Evolutionary conservation across 1,284 basidiomycete genomes (phyloP), one percentile per base, ranked within the genome.

Genomic region (Cryptococcus hybrid): DNA sequence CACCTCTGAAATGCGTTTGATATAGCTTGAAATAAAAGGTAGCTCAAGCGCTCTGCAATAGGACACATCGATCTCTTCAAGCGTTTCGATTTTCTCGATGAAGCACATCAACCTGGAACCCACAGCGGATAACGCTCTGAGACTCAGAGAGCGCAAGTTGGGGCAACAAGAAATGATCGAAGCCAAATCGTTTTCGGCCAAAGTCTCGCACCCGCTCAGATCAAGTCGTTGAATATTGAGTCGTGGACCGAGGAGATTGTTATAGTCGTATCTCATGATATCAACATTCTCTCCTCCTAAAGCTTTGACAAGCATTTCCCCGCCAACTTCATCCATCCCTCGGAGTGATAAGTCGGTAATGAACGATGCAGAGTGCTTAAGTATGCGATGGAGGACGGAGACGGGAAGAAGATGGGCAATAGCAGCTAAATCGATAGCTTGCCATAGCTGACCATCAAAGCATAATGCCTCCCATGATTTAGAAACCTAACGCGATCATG

Each of bases 381-480:
- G 67, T 11, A 76, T 69, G 45, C 64, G 53, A 34, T 55, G 55
- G 42, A 69, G 51, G 3, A 69, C 72, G 13, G 65, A 68, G 2
- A 72, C 69, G 18, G 74, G 71, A 53, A 79, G 50, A 46, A 61
- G 51, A 18, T 80, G 77, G 13, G 85, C 82, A 73, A 88, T 87
- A 3, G 83, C 77, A 7, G 76, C 81, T 42, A 89, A 79, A 69
- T 88, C 82, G 42, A 90, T 75, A 51, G 82, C 65, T 35, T 80
- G 71, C 92, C 93, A 96, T n/a, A 95, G 82, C 71, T 92, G 88
- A 7, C 92, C 92, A 71, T 96, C 93, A 62, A 88, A 86, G 47
- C 88, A 86, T 37, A 94, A 84, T 5, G 79, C 72, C 53, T 84
- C 85, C 92, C 92, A 97, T 3, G 81, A 71, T 70, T 84, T 88